These are phyloP conservation scores for Roridomyces roridus DNA, from an alignment of 768 basidiomycete genomes.

Conservation along the genomic window DNA sequence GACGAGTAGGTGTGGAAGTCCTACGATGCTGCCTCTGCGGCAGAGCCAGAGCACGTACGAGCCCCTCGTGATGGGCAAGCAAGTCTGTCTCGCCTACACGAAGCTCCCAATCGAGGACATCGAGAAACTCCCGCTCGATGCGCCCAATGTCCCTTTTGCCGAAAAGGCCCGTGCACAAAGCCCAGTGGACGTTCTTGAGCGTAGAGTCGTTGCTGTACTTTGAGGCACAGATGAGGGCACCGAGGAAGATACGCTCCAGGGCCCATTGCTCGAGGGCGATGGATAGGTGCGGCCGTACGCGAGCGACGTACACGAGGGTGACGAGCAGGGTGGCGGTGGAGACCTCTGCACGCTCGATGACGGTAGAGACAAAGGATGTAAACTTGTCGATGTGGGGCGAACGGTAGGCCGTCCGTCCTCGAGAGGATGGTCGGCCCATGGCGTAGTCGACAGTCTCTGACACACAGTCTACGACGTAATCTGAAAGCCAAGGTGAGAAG, in stretches of 20 bases:
- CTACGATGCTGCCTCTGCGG: background rate
- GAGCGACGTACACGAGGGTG: conserved; percentile 6
- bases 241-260: conserved; percentile 19
- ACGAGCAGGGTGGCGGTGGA: conserved; percentile 8
- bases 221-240: conserved; percentile 10
- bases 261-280: conserved; percentile 18
- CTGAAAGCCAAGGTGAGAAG: background rate
- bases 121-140: conserved; percentile 17
- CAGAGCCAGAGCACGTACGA: background rate
- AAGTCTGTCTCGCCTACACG: conserved; percentile 2
- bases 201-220: conserved; percentile 21
- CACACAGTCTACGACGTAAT: conserved; percentile 19
- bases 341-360: conserved; percentile 18
- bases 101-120: conserved; percentile 18
- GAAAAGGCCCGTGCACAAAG: conserved; percentile 12
- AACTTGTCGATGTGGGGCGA: background rate
- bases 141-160: conserved; percentile 12
- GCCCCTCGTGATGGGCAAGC: conserved; percentile 7
- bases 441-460: conserved; percentile 11
- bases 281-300: conserved; percentile 16
- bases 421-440: background rate
- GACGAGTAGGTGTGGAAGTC: too few relatives aligned
- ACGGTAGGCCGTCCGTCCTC: background rate
- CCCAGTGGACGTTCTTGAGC: conserved; percentile 20
- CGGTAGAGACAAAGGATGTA: conserved; percentile 3